These are phyloP conservation scores for Polyplosphaeria fusca DNA, from an alignment of 495 filamentous ascomycete species.

Conservation along the genomic window DNA sequence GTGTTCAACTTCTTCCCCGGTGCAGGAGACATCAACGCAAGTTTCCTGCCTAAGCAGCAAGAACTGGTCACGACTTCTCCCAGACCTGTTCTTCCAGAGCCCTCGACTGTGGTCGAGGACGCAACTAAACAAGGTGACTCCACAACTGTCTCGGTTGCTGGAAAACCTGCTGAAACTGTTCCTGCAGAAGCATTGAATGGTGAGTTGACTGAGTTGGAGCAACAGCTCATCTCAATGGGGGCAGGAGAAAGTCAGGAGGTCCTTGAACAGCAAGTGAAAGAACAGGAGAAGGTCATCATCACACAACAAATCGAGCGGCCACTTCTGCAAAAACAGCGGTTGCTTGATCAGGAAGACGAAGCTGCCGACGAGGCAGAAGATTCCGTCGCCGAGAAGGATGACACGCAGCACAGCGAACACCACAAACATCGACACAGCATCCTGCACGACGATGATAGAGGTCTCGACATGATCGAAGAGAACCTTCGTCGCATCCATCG, in stretches of 20 bases:
- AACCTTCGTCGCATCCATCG: conserved; percentile 72
- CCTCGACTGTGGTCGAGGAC: background rate
- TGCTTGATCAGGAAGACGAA: conserved; percentile 80
- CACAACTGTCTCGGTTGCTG: conserved; percentile 15
- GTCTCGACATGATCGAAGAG: conserved; percentile 69
- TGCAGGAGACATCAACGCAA: conserved; percentile 98
- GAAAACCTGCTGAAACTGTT: conserved; percentile 30
- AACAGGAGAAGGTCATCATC: conserved; percentile 80
- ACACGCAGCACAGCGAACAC: conserved; percentile 44
- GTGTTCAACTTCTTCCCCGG: conserved; percentile 98
- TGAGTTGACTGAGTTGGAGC: conserved; percentile 56
- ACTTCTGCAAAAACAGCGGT: conserved; percentile 80
- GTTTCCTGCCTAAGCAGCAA: conserved; percentile 79
- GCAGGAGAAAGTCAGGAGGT: conserved; percentile 67
- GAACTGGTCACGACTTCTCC: conserved; percentile 14
- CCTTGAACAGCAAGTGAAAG: conserved; percentile 68
- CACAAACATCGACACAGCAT: conserved; percentile 67
- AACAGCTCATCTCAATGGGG: conserved; percentile 74
- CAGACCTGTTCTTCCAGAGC: background rate
- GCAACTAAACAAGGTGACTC: conserved; percentile 2
- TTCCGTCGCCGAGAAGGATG: conserved; percentile 51
- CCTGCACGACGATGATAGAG: conserved; percentile 77
- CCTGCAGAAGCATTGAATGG: conserved; percentile 33
- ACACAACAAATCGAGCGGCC: conserved; percentile 87
- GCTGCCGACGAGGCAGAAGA: conserved; percentile 47